A percentile compares a stretch with the other conserved stretches of the same genome.
phyloP scores from a whole-genome alignment of 768 basidiomycete genomes.

The Cystofilobasidium ferigula region DNA sequence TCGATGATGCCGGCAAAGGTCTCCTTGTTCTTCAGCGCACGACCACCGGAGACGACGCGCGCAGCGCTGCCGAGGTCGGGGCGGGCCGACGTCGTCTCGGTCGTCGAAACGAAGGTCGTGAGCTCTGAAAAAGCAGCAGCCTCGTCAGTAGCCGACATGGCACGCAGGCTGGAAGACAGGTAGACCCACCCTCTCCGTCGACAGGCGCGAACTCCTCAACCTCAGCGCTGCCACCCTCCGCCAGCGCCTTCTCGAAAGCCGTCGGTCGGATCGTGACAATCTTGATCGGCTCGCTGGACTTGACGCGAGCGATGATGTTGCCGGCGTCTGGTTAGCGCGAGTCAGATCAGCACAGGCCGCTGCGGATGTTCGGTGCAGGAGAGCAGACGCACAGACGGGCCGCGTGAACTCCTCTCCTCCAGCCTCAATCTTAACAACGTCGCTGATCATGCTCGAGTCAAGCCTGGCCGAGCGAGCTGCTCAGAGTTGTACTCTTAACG shows the following conservation, averaged over 20 bases:
- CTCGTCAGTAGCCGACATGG: too few species aligned
- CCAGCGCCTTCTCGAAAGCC: conserved; percentile 62
- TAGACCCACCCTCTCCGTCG: conserved; percentile 40
- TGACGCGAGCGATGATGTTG: conserved; percentile 88
- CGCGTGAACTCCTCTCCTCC: conserved; percentile 27
- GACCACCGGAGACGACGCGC: conserved; percentile 85
- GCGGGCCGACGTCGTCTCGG: conserved; percentile 76
- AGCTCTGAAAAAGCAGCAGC: conserved; percentile 29
- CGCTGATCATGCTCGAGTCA: conserved; percentile 58
- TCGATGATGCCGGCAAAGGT: conserved; percentile 78
- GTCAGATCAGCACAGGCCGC: not conserved
- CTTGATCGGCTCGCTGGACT: conserved; percentile 62
- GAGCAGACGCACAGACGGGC: conserved; percentile 17
- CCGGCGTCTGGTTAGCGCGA: conserved; percentile 53
- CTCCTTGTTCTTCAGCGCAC: conserved; percentile 86
- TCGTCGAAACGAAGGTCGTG: conserved; percentile 42
- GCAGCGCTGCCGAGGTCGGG: conserved; percentile 81
- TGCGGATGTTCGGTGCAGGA: not conserved
- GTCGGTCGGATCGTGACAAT: conserved; percentile 91
- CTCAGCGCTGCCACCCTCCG: conserved; percentile 43
- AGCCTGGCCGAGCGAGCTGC: conserved; percentile 38
- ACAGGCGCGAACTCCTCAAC: conserved; percentile 49
- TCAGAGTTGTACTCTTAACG: too few species aligned
- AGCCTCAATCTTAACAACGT: conserved; percentile 19
- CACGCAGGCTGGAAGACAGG: not conserved